Evolutionary conservation across 768 basidiomycete genomes (phyloP), one percentile per base, ranked within the genome.

Genomic region (Termitomyces sp.): DNA sequence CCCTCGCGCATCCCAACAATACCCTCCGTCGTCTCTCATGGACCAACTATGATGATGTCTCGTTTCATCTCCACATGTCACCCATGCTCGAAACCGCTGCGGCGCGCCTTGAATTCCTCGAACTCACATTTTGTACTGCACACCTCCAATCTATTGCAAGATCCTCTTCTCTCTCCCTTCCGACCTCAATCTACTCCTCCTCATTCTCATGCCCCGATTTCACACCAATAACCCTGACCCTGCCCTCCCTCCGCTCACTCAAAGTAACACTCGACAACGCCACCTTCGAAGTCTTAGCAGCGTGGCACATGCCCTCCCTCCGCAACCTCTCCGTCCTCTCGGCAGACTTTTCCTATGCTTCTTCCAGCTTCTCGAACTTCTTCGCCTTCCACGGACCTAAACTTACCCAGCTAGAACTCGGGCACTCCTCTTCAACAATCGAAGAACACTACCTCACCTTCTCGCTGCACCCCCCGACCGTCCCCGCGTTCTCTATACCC

Each of bases 241-340:
- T 89, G n/a, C 86, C 88, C 12, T 74, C 79, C 12, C 74, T 90
- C n/a, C 75, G 77, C 15, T 81, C 86, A 1, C 77, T 90, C 48
- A 88, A 87, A 65, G 77, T 84, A 3, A 83, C 84, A 1, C 75
- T 90, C 34, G 85, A 88, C 69, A 84, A 88, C 58, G 80, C 80
- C 5, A 88, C 87, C 6, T 88, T 89, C 56, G 74, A 77, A 3
- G 79, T 85, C 11, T 79, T 89, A 22, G 76, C 86, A 0, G 71
- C 73, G 3, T 90, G 88, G 88, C 68, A 71, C 58, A 82, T 90
- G 77, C 87, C 88, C 2, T 64, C 59, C 7, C 74, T 90, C 45
- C 73, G 72, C 26, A 82, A 85, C 61, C 76, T 90, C 24, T 86
- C 81, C 3, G 84, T 90, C 28, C 72, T 89, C 38, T 81, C 82